These are phyloP conservation scores for Sporothrix phasma DNA, from an alignment of 2,329 filamentous ascomycete species.

Conservation along the genomic window DNA sequence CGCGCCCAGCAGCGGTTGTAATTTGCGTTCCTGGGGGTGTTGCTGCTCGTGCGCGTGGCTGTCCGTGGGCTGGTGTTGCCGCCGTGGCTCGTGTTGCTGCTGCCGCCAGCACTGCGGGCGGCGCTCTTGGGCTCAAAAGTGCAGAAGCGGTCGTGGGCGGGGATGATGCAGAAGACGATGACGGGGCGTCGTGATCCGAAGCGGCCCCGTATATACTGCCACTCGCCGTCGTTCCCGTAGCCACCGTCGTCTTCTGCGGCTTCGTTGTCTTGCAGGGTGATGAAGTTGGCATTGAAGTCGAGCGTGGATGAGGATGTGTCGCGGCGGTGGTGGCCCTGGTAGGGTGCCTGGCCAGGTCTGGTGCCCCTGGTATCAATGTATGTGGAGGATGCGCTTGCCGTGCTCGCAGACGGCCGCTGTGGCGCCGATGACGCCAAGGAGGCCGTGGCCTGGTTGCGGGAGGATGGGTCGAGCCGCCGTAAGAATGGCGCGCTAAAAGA, in stretches of 20 bases:
- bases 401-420: not conserved
- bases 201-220: not conserved
- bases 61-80: not conserved
- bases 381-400: not conserved
- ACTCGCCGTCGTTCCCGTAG: not conserved
- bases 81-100: not conserved
- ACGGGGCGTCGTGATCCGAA: not conserved
- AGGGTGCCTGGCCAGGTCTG: not conserved
- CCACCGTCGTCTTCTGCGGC: constrained; percentile 31
- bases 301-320: constrained; percentile 13
- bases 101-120: not conserved
- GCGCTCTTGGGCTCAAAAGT: not conserved
- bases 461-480: not conserved
- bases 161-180: not conserved
- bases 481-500: constrained; percentile 3
- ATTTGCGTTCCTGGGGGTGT: constrained; percentile 27
- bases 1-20: constrained; percentile 54
- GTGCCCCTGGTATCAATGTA: not conserved
- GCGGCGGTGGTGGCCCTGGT: constrained; percentile 9
- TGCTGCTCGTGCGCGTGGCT: constrained; percentile 17
- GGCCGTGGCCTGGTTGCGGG: not conserved
- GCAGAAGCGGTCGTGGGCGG: not conserved
- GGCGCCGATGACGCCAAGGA: not conserved
- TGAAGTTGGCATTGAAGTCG: constrained; percentile 23
- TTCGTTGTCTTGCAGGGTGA: constrained; percentile 54